phyloP scores from a whole-genome alignment of 1,284 basidiomycete genomes.

The Papiliotrema nemorosa region DNA sequence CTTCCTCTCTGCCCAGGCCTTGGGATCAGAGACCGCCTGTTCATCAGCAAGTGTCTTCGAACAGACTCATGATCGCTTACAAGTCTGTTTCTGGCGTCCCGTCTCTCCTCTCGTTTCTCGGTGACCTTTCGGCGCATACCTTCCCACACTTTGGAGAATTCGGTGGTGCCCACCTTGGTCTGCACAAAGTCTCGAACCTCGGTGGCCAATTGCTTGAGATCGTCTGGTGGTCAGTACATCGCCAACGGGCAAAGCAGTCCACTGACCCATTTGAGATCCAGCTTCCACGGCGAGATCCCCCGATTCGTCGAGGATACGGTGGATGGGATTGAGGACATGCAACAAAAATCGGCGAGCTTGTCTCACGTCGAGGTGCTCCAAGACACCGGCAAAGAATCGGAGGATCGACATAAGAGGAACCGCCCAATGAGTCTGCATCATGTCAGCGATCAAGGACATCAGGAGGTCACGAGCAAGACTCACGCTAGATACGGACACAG shows the following conservation, averaged over 20 bases:
- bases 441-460: not conserved
- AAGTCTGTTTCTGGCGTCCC: conserved; percentile 62
- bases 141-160: conserved; percentile 75
- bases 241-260: not conserved
- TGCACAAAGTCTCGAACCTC: conserved; percentile 89
- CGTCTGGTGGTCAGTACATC: conserved; percentile 55
- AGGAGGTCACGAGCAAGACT: conserved; percentile 42
- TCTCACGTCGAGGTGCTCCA: conserved; percentile 61
- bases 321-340: conserved; percentile 81
- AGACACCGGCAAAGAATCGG: conserved; percentile 92
- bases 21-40: conserved; percentile 32
- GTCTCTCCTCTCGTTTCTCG: conserved; percentile 68
- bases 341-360: conserved; percentile 67
- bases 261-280: conserved; percentile 72
- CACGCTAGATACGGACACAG: conserved; percentile 28
- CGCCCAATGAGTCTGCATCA: conserved; percentile 58
- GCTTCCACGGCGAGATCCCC: conserved; percentile 54
- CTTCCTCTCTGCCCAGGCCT: conserved; percentile 60
- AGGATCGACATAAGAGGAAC: conserved; percentile 74
- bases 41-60: conserved; percentile 5
- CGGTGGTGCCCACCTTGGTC: conserved; percentile 74
- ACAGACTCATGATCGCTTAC: conserved; percentile 37
- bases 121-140: conserved; percentile 69
- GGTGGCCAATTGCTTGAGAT: conserved; percentile 72
- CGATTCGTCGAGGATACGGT: conserved; percentile 82